Percentiles rank a stretch among this genome's conserved stretches.
phyloP scores from a whole-genome alignment of 495 filamentous ascomycete species.

The Pyrenula aspistea region DNA sequence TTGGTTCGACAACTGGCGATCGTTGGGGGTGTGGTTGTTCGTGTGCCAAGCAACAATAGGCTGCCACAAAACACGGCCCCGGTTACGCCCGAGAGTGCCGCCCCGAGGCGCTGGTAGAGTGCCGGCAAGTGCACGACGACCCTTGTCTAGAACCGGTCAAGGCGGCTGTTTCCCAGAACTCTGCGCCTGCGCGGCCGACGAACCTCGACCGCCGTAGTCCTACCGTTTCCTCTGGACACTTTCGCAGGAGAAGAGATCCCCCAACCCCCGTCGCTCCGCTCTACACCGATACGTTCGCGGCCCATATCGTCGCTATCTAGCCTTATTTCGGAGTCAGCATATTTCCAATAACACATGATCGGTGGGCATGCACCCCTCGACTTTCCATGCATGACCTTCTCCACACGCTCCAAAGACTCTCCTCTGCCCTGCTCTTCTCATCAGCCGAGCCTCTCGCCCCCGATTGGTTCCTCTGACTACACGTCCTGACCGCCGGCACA shows the following conservation, averaged over 20 bases:
- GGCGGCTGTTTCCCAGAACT: no score
- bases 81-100: no score
- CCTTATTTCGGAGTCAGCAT: no score
- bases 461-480: neutral
- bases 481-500: neutral
- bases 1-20: no score
- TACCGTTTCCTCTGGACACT: neutral
- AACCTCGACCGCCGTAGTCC: neutral
- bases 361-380: neutral
- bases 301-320: no score
- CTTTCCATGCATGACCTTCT: neutral
- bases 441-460: neutral
- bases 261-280: conserved; percentile 3
- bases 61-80: no score
- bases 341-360: neutral
- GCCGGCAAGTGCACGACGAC: no score
- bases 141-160: no score
- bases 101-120: no score
- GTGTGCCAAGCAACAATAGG: no score
- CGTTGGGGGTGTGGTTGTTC: no score
- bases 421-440: neutral
- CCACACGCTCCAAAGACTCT: neutral
- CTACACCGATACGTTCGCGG: neutral
- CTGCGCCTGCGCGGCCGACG: no score
- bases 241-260: conserved; percentile 4